Base-by-base conservation (phyloP, 805 yeast species). In the Zygotorulaspora danielsina region DNA sequence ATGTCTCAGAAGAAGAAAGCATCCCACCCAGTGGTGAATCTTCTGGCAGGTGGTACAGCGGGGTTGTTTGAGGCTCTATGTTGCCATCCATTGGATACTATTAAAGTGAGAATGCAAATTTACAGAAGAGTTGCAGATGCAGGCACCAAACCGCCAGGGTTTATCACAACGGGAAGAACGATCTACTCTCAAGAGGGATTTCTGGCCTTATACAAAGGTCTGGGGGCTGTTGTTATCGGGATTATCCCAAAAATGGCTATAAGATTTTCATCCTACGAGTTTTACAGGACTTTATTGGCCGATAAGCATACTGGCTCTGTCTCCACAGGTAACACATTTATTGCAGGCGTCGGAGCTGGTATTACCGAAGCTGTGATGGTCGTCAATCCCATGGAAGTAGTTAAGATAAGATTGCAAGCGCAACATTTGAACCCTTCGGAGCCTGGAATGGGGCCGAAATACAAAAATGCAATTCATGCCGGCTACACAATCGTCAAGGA, bases 181-280 rank as follows among this genome's bases (percentile, higher is more conserved):
- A 89, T 90, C 49, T 85, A 79, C 41, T 72, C 73, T 42, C 78
- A 84, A 45, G 97, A 90, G 63, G 83, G 94, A 4, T 73, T 86
- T 45, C 69, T 86, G 38, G 90, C 96, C 4, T 74, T 90, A 18
- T 90, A 90, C 70, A 89, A 90, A 63, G 98, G 98, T 41, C 74
- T 90, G 38, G 97, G 97, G 19, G 97, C 98, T 16, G 98, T 90
- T 42, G 85, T 88, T 44, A 84, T 90, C 59, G 98, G 98, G 42
- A 90, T 90, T 57, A 95, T 90, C 37, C 98, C 98, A 42, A 90
- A 90, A 63, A 90, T 90, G 98, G 97, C 96, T 24, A 85, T 90
- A 50, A 76, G 98, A 60, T 90, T 90, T 70, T 83, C 96, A 29
- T 84, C 97, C 3, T 90, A 88, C 62, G 97, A 90, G 67, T 81